Conservation (phyloP, 208 protist species). For the Leishmania turanica region DNA sequence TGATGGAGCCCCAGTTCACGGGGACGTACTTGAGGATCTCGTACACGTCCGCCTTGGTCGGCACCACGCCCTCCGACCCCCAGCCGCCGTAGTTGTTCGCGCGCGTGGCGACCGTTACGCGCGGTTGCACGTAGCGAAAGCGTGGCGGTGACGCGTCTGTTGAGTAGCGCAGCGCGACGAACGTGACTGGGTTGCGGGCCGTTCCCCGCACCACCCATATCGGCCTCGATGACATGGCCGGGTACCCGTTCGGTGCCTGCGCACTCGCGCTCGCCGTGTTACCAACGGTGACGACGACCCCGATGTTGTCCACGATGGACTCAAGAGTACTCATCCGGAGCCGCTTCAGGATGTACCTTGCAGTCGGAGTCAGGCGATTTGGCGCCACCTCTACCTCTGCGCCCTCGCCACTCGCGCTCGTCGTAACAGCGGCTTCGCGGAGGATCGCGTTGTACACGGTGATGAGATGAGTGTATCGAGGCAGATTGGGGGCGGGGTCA, state of each 20-base stretch:
- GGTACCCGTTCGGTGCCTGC: conserved; percentile 1
- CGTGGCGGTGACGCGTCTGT: conserved; percentile 40
- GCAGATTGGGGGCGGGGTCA: not conserved
- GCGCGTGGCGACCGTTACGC: conserved; percentile 24
- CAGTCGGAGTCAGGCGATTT: not conserved
- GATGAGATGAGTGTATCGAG: conserved; percentile 6
- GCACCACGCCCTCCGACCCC: conserved; percentile 43
- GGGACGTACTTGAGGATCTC: conserved; percentile 87
- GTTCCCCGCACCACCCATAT: conserved; percentile 24
- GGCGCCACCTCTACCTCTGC: not conserved
- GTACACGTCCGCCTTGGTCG: conserved; percentile 74
- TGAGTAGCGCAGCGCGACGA: conserved; percentile 39
- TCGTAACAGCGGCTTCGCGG: not conserved
- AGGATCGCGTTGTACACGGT: conserved; percentile 8
- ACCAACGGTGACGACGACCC: conserved; percentile 12
- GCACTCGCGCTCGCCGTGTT: not conserved
- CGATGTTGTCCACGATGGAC: conserved; percentile 22
- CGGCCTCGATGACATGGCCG: conserved; percentile 3
- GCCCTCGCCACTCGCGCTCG: not conserved
- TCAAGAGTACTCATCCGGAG: conserved; percentile 16
- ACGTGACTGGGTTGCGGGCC: not conserved
- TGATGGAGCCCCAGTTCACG: conserved; percentile 79
- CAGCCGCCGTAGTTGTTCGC: conserved; percentile 82
- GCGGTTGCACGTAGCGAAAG: conserved; percentile 45
- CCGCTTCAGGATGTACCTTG: not conserved